Evolutionary conservation across 805 yeast species (phyloP).

Genomic region (Pichia pseudocactophila): DNA sequence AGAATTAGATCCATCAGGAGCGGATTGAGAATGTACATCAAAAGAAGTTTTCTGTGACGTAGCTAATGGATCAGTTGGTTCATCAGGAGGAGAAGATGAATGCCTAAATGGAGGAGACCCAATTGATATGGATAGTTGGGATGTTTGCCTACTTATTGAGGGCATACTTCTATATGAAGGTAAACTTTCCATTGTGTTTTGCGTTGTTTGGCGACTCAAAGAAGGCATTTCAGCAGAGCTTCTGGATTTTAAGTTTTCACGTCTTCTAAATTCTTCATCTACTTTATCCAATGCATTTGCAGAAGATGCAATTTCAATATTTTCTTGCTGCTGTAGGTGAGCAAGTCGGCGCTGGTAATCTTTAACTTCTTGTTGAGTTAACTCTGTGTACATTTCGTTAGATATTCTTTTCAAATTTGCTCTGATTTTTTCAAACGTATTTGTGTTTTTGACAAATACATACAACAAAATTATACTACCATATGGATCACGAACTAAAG

Average conservation of each 20-base stretch:
- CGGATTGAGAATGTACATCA: neutral
- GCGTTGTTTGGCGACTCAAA: constrained; percentile 12
- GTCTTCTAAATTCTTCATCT: neutral
- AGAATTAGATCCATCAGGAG: neutral
- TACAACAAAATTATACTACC: constrained; percentile 48
- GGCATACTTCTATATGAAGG: constrained; percentile 9
- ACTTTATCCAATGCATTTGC: neutral
- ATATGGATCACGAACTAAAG: constrained; percentile 40
- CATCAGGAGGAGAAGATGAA: constrained; percentile 7
- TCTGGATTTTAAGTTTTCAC: constrained; percentile 1
- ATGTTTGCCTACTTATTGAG: constrained; percentile 3
- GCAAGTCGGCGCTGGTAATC: constrained; percentile 1
- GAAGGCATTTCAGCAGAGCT: constrained; percentile 6
- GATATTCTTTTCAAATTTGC: constrained; percentile 26
- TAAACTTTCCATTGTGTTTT: constrained; percentile 10
- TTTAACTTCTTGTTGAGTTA: constrained; percentile 6
- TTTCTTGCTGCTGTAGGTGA: constrained; percentile 1
- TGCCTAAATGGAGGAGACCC: constrained; percentile 11
- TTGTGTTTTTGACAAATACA: constrained; percentile 36
- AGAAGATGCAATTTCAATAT: too few species aligned
- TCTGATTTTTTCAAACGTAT: constrained; percentile 30
- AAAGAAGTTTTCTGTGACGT: neutral
- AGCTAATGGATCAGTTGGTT: constrained; percentile 12
- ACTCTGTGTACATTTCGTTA: constrained; percentile 15
- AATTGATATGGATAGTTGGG: constrained; percentile 10